Evolutionary conservation across 495 filamentous ascomycete species (phyloP), one percentile per base, ranked within the genome.

Genomic region (Viridothelium virens): DNA sequence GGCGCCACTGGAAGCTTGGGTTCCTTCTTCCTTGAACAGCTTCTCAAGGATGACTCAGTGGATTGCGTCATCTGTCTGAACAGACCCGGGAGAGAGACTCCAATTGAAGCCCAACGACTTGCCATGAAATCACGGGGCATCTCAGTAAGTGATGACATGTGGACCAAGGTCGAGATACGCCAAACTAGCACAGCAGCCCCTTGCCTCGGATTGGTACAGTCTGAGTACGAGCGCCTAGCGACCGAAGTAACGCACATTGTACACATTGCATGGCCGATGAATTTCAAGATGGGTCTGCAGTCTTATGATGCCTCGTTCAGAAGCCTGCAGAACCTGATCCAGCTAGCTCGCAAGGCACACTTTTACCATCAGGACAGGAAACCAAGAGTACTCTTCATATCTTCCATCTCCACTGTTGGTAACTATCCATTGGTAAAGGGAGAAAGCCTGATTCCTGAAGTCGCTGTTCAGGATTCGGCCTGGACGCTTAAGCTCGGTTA

Each of bases 181-280:
- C 76, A 67, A 12, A 66, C n/a, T 1, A 38, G 47, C 25, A n/a
- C 47, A 31, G 11, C 39, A 5, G 38, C 44, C 14, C 38, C 37
- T n/a, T 16, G 18, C n/a, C 46, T 65, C 16, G 63, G 63, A 1
- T 38, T 65, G 16, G 41, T 44, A 7, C 7, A 44, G 41, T 44
- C 41, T 44, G 46, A 47, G n/a, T 25, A 18, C 25, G 63, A 65
- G 38, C 18, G n/a, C 39, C 36, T 25, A 1, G 16, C 16, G 16
- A 50, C n/a, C 38, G 63, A 65, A 34, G 61, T 63, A 33, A 63
- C 61, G 5, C 16, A n/a, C 47, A 38, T 61, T 33, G 34, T 66
- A 50, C 82, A 85, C 68, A 77, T 75, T 10, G 82, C 83, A 12
- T 85, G 83, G 82, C 77, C 83, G 10, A 79, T 84, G 31, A 81